Conservation (phyloP, 768 basidiomycete species). For the Boletus speciosus region DNA sequence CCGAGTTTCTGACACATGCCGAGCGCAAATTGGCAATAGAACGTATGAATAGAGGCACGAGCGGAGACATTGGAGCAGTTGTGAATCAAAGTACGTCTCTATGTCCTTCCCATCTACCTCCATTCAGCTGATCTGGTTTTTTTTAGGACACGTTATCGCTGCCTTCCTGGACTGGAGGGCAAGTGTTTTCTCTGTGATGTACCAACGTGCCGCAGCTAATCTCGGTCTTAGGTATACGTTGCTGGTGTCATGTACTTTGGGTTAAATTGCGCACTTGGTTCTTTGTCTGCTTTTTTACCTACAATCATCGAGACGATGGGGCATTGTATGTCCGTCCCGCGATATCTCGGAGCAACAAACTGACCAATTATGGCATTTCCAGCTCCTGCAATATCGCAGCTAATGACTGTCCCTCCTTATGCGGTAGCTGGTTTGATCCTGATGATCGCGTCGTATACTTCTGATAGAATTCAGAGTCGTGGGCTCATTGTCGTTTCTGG, state of each 20-base stretch:
- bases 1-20: constrained; percentile 30
- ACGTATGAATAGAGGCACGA: constrained; percentile 39
- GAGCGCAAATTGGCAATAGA: constrained; percentile 33
- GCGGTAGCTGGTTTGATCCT: constrained; percentile 40
- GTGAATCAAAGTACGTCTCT: constrained; percentile 36
- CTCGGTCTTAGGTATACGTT: constrained; percentile 34
- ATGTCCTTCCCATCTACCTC: neutral
- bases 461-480: constrained; percentile 44
- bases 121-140: neutral
- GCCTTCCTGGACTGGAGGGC: constrained; percentile 49
- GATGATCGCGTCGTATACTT: constrained; percentile 35
- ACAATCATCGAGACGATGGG: constrained; percentile 53
- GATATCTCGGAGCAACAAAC: neutral
- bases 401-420: constrained; percentile 55
- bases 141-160: constrained; percentile 38
- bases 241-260: constrained; percentile 50
- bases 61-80: constrained; percentile 40
- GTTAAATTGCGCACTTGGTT: constrained; percentile 45
- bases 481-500: constrained; percentile 34
- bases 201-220: constrained; percentile 4
- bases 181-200: neutral
- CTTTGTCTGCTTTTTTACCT: constrained; percentile 51
- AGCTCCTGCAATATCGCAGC: constrained; percentile 45
- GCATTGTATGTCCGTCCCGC: constrained; percentile 33
- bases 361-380: constrained; percentile 1